Conservation (phyloP, 805 yeast genomes). For the Metschnikowia cubensis region DNA sequence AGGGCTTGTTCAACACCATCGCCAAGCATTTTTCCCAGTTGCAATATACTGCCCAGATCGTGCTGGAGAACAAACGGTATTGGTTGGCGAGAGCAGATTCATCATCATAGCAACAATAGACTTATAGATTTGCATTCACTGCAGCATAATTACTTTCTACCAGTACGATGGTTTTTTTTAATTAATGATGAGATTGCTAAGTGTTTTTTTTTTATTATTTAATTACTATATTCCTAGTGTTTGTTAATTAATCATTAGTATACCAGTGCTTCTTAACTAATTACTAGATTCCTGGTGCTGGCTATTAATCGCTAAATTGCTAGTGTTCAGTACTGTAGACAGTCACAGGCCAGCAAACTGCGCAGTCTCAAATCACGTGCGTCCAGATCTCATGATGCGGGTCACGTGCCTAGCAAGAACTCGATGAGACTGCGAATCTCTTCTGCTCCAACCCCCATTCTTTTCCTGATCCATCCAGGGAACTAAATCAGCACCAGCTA, state of each 20-base stretch:
- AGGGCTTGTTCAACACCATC: conserved; percentile 65
- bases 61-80: conserved; percentile 49
- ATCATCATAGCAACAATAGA: conserved; percentile 2
- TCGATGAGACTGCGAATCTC: conserved; percentile 7
- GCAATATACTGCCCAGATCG: conserved; percentile 50
- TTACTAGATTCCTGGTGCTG: too few relatives aligned
- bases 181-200: too few relatives aligned
- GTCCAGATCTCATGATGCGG: not conserved
- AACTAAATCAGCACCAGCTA: not conserved
- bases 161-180: too few relatives aligned
- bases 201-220: too few relatives aligned
- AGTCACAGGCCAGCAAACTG: not conserved
- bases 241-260: too few relatives aligned
- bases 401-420: conserved; percentile 1
- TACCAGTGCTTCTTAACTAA: too few relatives aligned
- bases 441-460: conserved; percentile 1
- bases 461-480: conserved; percentile 1
- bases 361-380: conserved; percentile 1
- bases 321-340: too few relatives aligned
- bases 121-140: conserved; percentile 3
- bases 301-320: too few relatives aligned
- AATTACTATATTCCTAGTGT: too few relatives aligned
- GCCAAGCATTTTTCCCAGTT: conserved; percentile 59
- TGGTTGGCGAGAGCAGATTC: conserved; percentile 40
- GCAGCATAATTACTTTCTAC: too few relatives aligned